Evolutionary conservation across 345 rosid species (phyloP), one percentile per base, ranked within the genome.

Genomic region (Populus pruinosa): DNA sequence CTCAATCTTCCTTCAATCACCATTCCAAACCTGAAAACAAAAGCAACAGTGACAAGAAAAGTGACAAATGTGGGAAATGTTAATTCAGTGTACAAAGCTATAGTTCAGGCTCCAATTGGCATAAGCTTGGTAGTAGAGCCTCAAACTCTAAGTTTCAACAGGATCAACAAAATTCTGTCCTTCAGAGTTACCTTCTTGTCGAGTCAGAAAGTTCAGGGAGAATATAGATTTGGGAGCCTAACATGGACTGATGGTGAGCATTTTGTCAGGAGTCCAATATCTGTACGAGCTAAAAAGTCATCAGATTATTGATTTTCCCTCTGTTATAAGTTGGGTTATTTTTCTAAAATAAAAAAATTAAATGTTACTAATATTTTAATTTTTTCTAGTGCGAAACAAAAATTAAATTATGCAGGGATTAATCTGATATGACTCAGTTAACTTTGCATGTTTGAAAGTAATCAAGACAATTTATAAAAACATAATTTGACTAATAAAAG

Each of bases 221-320:
- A 85, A 16, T 87, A 83, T 70, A 85, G 71, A 23, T 90, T 90
- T 71, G 94, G 93, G 72, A 90, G 94, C 86, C 79, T 90, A 69
- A 85, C 83, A 55, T 89, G 94, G 92, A 81, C 85, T 16, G 91
- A 90, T 53, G 86, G 89, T 13, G 71, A 82, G 31, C 88, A 86
- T 80, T 49, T 78, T 55, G 93, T 88, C 21, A 77, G 85, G 6
- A 90, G 80, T 77, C 90, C 91, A 41, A 16, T 88, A n/a, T 86
- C 90, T 4, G 82, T 89, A 0, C 82, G 89, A 11, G 74, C 74
- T 53, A 71, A 0, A 5, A 0, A 33, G 36, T 4, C 5, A 33
- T 33, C 5, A 33, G 36, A 33, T 33, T 33, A 33, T 33, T 33
- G 5, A 33, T 33, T 4, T 5, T 0, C 0, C 0, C 0, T 4